Evolutionary conservation across 306 rosid genomes (phyloP).

Genomic region (Quercus aquifolioides): DNA sequence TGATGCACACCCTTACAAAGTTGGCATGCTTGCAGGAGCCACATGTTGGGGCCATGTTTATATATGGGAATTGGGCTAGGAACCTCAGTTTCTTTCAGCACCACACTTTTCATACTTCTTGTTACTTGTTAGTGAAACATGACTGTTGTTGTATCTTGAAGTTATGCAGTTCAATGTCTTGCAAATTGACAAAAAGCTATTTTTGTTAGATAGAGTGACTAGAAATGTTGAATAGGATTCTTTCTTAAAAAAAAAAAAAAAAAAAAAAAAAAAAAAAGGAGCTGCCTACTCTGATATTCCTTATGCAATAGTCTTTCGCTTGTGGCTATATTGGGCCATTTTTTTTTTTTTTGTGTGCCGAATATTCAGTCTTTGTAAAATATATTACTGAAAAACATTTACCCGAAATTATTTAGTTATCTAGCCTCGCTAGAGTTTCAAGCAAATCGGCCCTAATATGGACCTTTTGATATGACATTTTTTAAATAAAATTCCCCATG

Average conservation of each 20-base stretch:
- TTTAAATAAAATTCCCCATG: too few relatives aligned
- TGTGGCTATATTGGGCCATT: too few relatives aligned
- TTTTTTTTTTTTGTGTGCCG: too few relatives aligned
- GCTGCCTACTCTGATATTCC: too few relatives aligned
- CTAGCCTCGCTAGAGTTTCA: too few relatives aligned
- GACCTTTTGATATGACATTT: too few relatives aligned
- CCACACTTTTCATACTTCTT: not conserved
- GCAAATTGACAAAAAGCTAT: not conserved
- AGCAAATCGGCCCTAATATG: too few relatives aligned
- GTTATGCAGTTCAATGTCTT: not conserved
- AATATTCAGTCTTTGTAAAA: too few relatives aligned
- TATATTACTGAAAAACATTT: too few relatives aligned
- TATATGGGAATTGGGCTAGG: conserved; percentile 25
- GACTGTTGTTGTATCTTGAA: not conserved
- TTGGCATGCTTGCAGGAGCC: conserved; percentile 51
- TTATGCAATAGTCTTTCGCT: too few relatives aligned
- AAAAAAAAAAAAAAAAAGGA: too few relatives aligned
- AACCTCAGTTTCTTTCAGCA: conserved; percentile 4
- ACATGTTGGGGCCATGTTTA: conserved; percentile 53
- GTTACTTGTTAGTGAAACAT: not conserved
- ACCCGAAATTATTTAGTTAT: too few relatives aligned
- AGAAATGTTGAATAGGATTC: not conserved
- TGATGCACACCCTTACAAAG: conserved; percentile 45
- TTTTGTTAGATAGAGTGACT: not conserved
- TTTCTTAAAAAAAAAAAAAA: not conserved